Evolutionary conservation across 2,329 filamentous ascomycete genomes (phyloP).

Genomic region (Clathrospora elynae): DNA sequence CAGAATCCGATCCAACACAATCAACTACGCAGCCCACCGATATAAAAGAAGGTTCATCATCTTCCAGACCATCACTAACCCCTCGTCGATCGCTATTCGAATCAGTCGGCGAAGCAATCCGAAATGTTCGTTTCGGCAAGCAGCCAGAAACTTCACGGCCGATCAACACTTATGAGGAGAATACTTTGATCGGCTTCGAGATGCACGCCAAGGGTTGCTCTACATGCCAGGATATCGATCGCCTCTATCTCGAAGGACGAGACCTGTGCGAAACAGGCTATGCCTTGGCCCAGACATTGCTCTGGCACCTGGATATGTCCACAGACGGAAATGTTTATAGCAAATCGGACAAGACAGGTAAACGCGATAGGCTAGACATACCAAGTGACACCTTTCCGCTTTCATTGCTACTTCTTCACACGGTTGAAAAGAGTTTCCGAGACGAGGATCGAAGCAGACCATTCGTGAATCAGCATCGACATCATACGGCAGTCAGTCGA

Average conservation of each 20-base stretch:
- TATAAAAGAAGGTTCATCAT: background rate
- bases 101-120: slow-evolving; percentile 31
- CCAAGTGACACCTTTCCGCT: slow-evolving; percentile 24
- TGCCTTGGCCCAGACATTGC: slow-evolving; percentile 22
- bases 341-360: slow-evolving; percentile 15
- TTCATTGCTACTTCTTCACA: slow-evolving; percentile 24
- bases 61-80: slow-evolving; percentile 4
- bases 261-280: slow-evolving; percentile 33
- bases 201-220: slow-evolving; percentile 31
- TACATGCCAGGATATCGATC: slow-evolving; percentile 26
- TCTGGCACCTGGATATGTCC: slow-evolving; percentile 31
- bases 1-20: slow-evolving; percentile 20
- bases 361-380: slow-evolving; percentile 24
- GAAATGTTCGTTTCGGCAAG: slow-evolving; percentile 30
- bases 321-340: slow-evolving; percentile 28
- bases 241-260: slow-evolving; percentile 24
- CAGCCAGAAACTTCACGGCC: slow-evolving; percentile 19
- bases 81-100: slow-evolving; percentile 22
- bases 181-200: slow-evolving; percentile 33
- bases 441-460: slow-evolving; percentile 20
- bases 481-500: slow-evolving; percentile 14
- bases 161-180: slow-evolving; percentile 25
- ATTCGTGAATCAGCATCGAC: slow-evolving; percentile 27
- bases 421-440: slow-evolving; percentile 24
- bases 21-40: slow-evolving; percentile 1